Percentiles rank a stretch among this genome's conserved stretches.
These are phyloP conservation scores for Crotalaria pallida DNA, from an alignment of 306 rosid genomes.

Conservation along the genomic window DNA sequence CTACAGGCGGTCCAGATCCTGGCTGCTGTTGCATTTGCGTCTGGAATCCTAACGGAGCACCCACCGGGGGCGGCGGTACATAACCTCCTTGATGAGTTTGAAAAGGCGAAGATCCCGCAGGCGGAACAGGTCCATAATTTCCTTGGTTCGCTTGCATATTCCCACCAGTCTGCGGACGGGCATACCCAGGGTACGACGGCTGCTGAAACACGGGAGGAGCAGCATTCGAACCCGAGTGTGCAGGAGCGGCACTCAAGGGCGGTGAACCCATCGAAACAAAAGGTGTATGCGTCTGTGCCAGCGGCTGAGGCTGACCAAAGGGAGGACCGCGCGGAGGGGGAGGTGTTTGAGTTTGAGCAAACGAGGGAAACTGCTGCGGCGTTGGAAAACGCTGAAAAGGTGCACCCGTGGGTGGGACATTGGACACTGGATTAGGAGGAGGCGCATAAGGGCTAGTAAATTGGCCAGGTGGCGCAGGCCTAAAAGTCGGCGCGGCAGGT, in stretches of 20 bases:
- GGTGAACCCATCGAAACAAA: constrained; percentile 66
- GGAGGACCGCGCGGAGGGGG: constrained; percentile 38
- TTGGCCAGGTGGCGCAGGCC: constrained; percentile 56
- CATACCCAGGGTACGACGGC: constrained; percentile 68
- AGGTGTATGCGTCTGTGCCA: constrained; percentile 45
- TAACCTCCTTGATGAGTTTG: constrained; percentile 61
- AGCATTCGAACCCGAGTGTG: constrained; percentile 31
- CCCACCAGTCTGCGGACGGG: constrained; percentile 42
- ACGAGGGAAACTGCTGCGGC: constrained; percentile 51
- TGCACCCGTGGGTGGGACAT: constrained; percentile 40
- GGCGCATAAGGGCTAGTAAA: constrained; percentile 78
- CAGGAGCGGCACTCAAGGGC: constrained; percentile 39
- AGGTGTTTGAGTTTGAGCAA: constrained; percentile 39
- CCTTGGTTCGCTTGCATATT: constrained; percentile 57
- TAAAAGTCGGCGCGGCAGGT: constrained; percentile 45
- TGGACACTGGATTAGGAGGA: constrained; percentile 43
- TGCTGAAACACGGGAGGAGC: constrained; percentile 48
- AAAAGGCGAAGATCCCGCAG: constrained; percentile 47
- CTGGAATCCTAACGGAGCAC: constrained; percentile 56
- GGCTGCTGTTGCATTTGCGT: constrained; percentile 53
- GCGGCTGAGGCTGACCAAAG: constrained; percentile 49
- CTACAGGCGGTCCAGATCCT: constrained; percentile 53
- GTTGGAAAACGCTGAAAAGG: constrained; percentile 54
- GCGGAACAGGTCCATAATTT: constrained; percentile 38
- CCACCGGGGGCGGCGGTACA: constrained; percentile 47